These are phyloP conservation scores for Nematocida ausubeli DNA, from an alignment of 371 early-diverging fungal species.

Conservation along the genomic window DNA sequence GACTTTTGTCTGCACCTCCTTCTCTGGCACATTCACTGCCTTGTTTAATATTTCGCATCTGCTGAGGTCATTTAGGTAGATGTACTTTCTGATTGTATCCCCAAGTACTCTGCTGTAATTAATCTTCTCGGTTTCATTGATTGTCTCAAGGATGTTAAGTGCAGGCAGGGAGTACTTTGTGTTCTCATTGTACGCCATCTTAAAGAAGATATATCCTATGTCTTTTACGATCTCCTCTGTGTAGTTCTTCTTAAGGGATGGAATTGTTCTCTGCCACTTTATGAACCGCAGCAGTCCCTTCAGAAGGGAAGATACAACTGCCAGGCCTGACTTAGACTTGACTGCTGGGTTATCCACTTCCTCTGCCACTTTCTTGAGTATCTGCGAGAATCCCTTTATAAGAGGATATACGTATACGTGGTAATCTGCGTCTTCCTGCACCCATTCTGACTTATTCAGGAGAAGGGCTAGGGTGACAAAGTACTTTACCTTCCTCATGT, in stretches of 20 bases:
- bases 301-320: neutral
- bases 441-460: slow-evolving; percentile 1
- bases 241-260: neutral
- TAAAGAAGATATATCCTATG: slow-evolving; percentile 38
- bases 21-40: slow-evolving; percentile 13
- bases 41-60: slow-evolving; percentile 53
- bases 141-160: slow-evolving; percentile 32
- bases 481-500: slow-evolving; percentile 20
- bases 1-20: slow-evolving; percentile 20
- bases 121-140: slow-evolving; percentile 10
- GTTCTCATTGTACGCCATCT: slow-evolving; percentile 42
- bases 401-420: slow-evolving; percentile 28
- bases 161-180: slow-evolving; percentile 47
- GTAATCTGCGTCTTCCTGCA: neutral
- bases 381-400: neutral
- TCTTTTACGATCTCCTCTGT: slow-evolving; percentile 6
- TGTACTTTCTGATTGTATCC: slow-evolving; percentile 48
- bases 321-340: neutral
- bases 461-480: neutral
- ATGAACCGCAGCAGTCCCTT: slow-evolving; percentile 27
- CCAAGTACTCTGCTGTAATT: slow-evolving; percentile 37
- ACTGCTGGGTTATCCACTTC: neutral
- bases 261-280: slow-evolving; percentile 18
- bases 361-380: slow-evolving; percentile 9
- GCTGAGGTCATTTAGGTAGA: slow-evolving; percentile 17